phyloP scores from a whole-genome alignment of 1,284 basidiomycete species.

The Cystobasidium slooffiae region DNA sequence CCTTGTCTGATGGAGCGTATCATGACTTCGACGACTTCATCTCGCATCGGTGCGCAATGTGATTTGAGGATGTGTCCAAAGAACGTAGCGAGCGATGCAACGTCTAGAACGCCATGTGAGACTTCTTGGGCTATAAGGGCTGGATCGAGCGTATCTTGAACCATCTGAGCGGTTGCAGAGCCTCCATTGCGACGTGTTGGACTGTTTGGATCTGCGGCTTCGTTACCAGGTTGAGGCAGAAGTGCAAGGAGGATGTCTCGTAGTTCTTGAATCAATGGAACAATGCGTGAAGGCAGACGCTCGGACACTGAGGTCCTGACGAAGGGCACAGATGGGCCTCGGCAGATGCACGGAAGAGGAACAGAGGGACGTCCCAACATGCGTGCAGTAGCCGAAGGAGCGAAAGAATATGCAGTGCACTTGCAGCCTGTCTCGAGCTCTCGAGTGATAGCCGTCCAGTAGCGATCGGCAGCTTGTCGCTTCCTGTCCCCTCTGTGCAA shows the following conservation, averaged over 20 bases:
- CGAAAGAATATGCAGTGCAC: conserved; percentile 70
- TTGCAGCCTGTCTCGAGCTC: conserved; percentile 83
- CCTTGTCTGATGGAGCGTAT: conserved; percentile 63
- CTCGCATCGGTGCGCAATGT: conserved; percentile 91
- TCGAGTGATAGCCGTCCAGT: conserved; percentile 79
- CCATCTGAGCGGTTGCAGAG: conserved; percentile 53
- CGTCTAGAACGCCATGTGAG: conserved; percentile 76
- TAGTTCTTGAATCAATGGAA: conserved; percentile 73
- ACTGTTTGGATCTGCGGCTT: not conserved
- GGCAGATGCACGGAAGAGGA: conserved; percentile 66
- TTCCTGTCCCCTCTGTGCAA: conserved; percentile 68
- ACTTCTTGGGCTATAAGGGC: conserved; percentile 78
- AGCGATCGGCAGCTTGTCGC: conserved; percentile 74
- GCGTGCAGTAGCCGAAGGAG: conserved; percentile 55
- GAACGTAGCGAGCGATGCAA: conserved; percentile 74
- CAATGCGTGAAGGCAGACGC: conserved; percentile 72
- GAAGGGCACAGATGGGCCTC: conserved; percentile 48
- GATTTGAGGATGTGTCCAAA: conserved; percentile 82
- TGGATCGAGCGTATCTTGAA: conserved; percentile 61
- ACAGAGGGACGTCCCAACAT: conserved; percentile 58
- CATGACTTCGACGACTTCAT: conserved; percentile 81
- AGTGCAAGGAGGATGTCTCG: conserved; percentile 80
- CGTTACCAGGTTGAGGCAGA: conserved; percentile 61
- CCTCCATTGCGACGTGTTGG: not conserved
- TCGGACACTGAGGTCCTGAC: conserved; percentile 56